phyloP scores from a whole-genome alignment of 805 yeast species.

The Jamesozyma lodderae region DNA sequence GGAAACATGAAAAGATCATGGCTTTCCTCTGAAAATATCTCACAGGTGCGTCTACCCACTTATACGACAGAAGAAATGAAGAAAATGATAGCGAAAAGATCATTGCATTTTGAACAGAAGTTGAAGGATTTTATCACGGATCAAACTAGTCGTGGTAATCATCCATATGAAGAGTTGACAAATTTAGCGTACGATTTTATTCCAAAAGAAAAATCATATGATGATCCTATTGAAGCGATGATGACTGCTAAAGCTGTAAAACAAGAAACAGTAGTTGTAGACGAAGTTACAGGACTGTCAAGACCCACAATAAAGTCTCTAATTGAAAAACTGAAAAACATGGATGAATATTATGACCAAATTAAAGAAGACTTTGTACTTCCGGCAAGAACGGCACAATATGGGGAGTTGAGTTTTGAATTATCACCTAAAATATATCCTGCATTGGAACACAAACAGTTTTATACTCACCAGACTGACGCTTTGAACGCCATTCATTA shows the following conservation, averaged over 20 bases:
- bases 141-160: slow-evolving; percentile 23
- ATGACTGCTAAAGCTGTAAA: slow-evolving; percentile 28
- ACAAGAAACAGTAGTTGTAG: slow-evolving; percentile 17
- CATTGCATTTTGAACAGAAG: slow-evolving; percentile 40
- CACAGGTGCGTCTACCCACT: slow-evolving; percentile 41
- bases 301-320: slow-evolving; percentile 42
- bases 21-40: slow-evolving; percentile 32
- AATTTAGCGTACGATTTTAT: slow-evolving; percentile 31
- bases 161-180: slow-evolving; percentile 37
- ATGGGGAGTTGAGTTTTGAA: slow-evolving; percentile 34
- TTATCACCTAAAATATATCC: slow-evolving; percentile 43
- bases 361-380: slow-evolving; percentile 45
- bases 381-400: slow-evolving; percentile 39
- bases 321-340: slow-evolving; percentile 38
- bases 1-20: slow-evolving; percentile 44
- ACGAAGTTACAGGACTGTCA: slow-evolving; percentile 14
- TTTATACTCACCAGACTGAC: slow-evolving; percentile 76
- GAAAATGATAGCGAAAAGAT: slow-evolving; percentile 50
- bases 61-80: slow-evolving; percentile 50
- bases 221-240: slow-evolving; percentile 58
- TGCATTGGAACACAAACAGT: slow-evolving; percentile 41
- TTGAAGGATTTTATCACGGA: slow-evolving; percentile 31
- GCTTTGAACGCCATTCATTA: slow-evolving; percentile 55
- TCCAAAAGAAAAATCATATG: slow-evolving; percentile 42
- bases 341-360: slow-evolving; percentile 53